These are phyloP conservation scores for Mantamonas sphyraenae DNA, from an alignment of 78 protist genomes.

Conservation along the genomic window DNA sequence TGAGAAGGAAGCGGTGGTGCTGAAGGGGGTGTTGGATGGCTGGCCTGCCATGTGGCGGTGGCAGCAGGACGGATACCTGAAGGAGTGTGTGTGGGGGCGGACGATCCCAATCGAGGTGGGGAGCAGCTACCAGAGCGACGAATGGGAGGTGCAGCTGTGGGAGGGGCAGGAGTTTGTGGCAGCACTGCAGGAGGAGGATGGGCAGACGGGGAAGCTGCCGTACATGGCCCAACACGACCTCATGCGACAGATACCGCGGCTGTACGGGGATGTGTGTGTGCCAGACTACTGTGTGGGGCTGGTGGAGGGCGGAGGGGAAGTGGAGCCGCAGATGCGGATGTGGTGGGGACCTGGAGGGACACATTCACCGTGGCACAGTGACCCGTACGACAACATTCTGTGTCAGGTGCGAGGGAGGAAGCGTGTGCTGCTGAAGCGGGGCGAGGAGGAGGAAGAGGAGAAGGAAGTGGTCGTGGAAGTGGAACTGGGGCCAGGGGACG, in stretches of 20 bases:
- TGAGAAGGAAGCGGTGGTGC: neutral
- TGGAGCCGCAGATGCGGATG: too few relatives aligned
- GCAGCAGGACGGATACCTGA: neutral
- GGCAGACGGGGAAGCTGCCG: neutral
- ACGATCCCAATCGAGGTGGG: constrained; percentile 9
- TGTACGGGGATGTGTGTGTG: neutral
- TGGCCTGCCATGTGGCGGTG: neutral
- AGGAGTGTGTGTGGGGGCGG: neutral
- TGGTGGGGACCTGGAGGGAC: constrained; percentile 23
- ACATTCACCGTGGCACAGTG: constrained; percentile 1
- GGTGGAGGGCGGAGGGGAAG: too few relatives aligned
- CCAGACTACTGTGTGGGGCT: constrained; percentile 5
- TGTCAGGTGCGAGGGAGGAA: constrained; percentile 16
- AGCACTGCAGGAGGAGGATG: neutral
- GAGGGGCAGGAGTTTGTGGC: neutral
- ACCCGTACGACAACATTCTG: constrained; percentile 19
- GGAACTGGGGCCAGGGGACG: constrained; percentile 22
- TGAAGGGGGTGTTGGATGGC: constrained; percentile 1
- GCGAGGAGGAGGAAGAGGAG: constrained; percentile 4
- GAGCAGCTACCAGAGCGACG: neutral
- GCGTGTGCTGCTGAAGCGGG: neutral
- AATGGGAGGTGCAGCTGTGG: too few relatives aligned
- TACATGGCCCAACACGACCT: constrained; percentile 8
- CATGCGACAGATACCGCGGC: neutral
- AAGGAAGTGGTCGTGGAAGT: neutral